Evolutionary conservation across 257 asterid species (phyloP).

Genomic region (Scutellaria minor): DNA sequence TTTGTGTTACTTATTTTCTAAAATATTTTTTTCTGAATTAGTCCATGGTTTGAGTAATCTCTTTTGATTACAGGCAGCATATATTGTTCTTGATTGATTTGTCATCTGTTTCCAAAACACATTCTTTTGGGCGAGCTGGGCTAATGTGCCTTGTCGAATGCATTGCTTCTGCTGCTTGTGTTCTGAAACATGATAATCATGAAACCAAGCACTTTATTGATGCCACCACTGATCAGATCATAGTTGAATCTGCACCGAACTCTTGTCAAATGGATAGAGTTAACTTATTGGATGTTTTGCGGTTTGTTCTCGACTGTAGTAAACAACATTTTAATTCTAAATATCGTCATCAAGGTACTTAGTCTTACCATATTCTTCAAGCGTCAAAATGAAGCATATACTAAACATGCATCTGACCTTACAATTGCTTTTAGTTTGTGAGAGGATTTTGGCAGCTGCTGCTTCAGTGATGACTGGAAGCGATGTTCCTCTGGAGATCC

Average conservation of each 20-base stretch:
- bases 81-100: slow-evolving; percentile 64
- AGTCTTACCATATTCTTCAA: slow-evolving; percentile 29
- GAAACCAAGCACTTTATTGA: slow-evolving; percentile 35
- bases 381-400: slow-evolving; percentile 26
- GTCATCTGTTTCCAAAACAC: slow-evolving; percentile 61
- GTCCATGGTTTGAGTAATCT: slow-evolving; percentile 29
- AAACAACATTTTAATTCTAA: slow-evolving; percentile 87
- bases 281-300: slow-evolving; percentile 69
- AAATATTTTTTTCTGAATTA: neutral
- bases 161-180: slow-evolving; percentile 75
- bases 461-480: slow-evolving; percentile 60
- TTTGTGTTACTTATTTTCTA: slow-evolving; percentile 7
- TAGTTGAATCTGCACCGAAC: slow-evolving; percentile 43
- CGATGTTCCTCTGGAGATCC: slow-evolving; percentile 72
- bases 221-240: slow-evolving; percentile 42
- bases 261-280: slow-evolving; percentile 47
- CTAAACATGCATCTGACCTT: slow-evolving; percentile 26
- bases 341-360: slow-evolving; percentile 79
- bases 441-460: slow-evolving; percentile 74
- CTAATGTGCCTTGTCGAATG: slow-evolving; percentile 85
- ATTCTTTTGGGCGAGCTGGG: slow-evolving; percentile 92
- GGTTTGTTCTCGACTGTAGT: slow-evolving; percentile 76
- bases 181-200: slow-evolving; percentile 37
- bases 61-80: slow-evolving; percentile 57
- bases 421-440: slow-evolving; percentile 68